Conservation (phyloP, 345 rosid genomes). For the Eucalyptus dawsonii region DNA sequence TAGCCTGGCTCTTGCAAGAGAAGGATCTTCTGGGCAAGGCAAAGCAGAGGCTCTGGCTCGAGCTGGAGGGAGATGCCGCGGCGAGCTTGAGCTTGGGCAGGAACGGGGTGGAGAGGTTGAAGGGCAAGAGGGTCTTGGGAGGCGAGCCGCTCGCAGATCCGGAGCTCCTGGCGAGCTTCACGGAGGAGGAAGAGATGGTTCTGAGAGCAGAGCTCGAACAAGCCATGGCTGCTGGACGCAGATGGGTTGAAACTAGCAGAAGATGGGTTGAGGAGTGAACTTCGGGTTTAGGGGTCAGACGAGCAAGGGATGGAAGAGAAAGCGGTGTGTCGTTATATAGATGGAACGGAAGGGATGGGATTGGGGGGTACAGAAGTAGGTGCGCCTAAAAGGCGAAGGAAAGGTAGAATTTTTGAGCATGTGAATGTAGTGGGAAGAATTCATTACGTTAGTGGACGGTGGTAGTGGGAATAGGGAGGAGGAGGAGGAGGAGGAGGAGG, state of each 20-base stretch:
- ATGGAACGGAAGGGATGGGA: not conserved
- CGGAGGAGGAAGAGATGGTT: constrained; percentile 6
- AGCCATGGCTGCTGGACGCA: constrained; percentile 10
- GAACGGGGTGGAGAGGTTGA: constrained; percentile 1
- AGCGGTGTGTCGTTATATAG: not conserved
- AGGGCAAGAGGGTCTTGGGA: not conserved
- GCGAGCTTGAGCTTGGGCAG: not conserved
- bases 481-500: not conserved
- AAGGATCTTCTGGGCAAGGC: constrained; percentile 9
- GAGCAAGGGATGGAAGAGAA: not conserved
- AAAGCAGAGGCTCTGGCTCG: not conserved
- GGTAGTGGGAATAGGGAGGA: not conserved
- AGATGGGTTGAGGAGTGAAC: not conserved
- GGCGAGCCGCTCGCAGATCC: not conserved
- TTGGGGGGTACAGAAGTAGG: not conserved
- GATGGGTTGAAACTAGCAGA: not conserved
- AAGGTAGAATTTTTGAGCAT: not conserved
- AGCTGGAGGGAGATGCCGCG: not conserved
- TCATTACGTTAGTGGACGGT: not conserved
- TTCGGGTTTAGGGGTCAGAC: not conserved
- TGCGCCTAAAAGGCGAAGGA: not conserved
- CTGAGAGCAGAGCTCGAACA: constrained; percentile 9
- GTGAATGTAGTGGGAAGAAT: not conserved
- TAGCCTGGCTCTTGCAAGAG: constrained; percentile 34
- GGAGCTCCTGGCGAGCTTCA: not conserved